phyloP scores from a whole-genome alignment of 352 stramenopile genomes.

The Pythium inflatum region DNA sequence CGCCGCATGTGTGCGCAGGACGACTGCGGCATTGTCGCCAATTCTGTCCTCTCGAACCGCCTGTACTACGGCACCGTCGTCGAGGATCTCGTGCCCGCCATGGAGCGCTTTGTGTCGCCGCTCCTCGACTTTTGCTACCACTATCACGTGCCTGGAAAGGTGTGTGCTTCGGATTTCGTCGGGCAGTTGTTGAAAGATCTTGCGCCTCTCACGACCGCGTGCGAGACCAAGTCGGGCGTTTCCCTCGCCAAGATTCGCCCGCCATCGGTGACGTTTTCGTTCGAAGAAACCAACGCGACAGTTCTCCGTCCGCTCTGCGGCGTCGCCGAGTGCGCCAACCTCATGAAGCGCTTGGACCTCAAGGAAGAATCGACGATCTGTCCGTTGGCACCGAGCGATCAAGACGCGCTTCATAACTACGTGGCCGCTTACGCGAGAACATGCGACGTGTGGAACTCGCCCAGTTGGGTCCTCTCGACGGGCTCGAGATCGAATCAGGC shows the following conservation, averaged over 20 bases:
- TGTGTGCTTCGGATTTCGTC: background rate
- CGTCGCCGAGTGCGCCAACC: background rate
- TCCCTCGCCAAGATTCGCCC: background rate
- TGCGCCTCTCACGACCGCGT: background rate
- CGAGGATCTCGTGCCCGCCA: background rate
- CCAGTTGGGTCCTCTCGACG: background rate
- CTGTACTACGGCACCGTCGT: background rate
- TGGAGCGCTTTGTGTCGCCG: background rate
- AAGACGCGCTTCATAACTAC: background rate
- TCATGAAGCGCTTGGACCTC: constrained; percentile 1
- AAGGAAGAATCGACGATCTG: background rate
- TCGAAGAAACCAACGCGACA: background rate
- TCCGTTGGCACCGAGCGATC: background rate
- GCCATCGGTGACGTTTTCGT: background rate
- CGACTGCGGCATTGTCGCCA: background rate
- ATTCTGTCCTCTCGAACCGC: background rate
- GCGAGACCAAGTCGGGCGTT: constrained; percentile 2
- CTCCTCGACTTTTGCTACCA: constrained; percentile 8
- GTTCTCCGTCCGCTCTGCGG: background rate
- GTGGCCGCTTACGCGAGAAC: background rate
- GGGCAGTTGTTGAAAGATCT: background rate
- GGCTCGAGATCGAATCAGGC: background rate
- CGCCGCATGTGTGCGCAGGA: background rate
- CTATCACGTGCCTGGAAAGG: background rate
- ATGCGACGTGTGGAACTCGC: background rate